A percentile compares a stretch with the other conserved stretches of the same genome.
Evolutionary conservation across 768 basidiomycete species (phyloP).

Genomic region (Brasilioporus rufonigricans): DNA sequence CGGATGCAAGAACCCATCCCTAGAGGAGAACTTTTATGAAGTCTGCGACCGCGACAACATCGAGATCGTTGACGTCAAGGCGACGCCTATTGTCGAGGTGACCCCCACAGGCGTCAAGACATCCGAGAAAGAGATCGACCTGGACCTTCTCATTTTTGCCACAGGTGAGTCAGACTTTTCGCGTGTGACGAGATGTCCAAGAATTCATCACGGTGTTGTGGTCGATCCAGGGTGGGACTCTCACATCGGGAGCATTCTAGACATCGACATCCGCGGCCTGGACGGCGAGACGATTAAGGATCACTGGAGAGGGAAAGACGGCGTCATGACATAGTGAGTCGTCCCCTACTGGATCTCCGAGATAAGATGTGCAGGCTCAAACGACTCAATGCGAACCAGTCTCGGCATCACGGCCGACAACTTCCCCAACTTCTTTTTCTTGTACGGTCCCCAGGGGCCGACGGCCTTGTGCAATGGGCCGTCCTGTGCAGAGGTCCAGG

Average conservation of each 20-base stretch:
- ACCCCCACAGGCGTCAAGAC: too few relatives aligned
- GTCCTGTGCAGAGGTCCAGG: neutral
- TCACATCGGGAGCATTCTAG: neutral
- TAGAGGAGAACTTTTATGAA: constrained; percentile 11
- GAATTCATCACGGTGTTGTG: neutral
- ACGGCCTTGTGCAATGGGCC: too few relatives aligned
- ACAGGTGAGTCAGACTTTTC: too few relatives aligned
- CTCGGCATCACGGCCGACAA: neutral
- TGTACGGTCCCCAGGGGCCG: neutral
- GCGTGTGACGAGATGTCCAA: too few relatives aligned
- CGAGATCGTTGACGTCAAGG: constrained; percentile 11
- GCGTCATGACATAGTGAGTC: neutral
- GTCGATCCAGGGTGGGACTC: neutral
- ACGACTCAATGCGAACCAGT: neutral
- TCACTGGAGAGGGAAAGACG: neutral
- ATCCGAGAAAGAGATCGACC: too few relatives aligned
- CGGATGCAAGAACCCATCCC: constrained; percentile 6
- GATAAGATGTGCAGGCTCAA: neutral
- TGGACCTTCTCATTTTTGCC: too few relatives aligned
- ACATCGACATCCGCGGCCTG: neutral
- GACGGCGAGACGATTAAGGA: neutral
- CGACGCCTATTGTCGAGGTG: constrained; percentile 7
- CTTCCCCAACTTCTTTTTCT: neutral
- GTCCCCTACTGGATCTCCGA: too few relatives aligned
- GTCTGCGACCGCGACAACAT: constrained; percentile 8